A percentile compares a stretch with the other conserved stretches of the same genome.
Evolutionary conservation across 768 basidiomycete species (phyloP).

Genomic region (Mycena pura): DNA sequence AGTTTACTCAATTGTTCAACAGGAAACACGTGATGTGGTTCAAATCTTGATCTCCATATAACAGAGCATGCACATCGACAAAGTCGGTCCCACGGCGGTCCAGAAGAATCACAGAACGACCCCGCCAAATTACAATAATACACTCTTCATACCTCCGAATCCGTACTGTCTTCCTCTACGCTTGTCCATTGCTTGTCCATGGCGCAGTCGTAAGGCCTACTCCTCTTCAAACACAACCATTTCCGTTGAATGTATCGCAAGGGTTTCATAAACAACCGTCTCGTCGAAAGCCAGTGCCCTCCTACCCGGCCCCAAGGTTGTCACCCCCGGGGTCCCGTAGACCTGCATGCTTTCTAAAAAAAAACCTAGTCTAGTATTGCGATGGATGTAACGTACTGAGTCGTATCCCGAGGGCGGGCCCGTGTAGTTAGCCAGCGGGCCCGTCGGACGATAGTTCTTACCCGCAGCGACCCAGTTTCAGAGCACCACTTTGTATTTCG

Average conservation of each 20-base stretch:
- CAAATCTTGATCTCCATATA: too few relatives aligned
- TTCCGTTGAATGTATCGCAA: neutral
- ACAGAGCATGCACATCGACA: too few relatives aligned
- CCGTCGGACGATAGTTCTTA: neutral
- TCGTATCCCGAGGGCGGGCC: neutral
- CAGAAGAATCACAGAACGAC: neutral
- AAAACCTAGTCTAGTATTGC: neutral
- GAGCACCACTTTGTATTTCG: constrained; percentile 1
- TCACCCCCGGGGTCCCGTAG: neutral
- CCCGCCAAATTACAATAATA: neutral
- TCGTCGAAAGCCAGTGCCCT: neutral
- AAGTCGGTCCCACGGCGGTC: too few relatives aligned
- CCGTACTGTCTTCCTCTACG: neutral
- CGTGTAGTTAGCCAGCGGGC: neutral
- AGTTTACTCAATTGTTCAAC: too few relatives aligned
- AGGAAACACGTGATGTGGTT: too few relatives aligned
- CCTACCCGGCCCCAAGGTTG: neutral
- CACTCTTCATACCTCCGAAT: neutral
- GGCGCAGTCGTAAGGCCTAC: neutral
- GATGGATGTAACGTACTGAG: neutral
- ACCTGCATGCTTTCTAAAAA: neutral
- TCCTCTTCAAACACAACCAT: neutral
- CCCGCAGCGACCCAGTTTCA: neutral
- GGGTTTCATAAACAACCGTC: neutral
- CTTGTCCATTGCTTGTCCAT: neutral